Evolutionary conservation across 371 early-diverging fungal species (phyloP).

Genomic region (Mucor circinelloides): DNA sequence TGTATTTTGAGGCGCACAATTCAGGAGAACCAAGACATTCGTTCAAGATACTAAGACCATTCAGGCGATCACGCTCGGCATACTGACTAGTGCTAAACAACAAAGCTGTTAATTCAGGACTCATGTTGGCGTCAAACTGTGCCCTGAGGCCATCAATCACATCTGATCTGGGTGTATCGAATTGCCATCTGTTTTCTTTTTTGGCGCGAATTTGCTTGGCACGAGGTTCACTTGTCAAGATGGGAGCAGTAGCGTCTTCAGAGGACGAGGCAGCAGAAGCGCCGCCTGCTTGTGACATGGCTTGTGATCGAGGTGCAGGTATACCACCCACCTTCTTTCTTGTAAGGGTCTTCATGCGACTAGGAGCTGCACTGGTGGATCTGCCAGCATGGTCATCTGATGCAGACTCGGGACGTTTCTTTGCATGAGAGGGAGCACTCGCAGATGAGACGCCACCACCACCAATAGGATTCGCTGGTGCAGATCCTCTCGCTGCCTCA

Average conservation of each 20-base stretch:
- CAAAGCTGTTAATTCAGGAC: constrained; percentile 52
- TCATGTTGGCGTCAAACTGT: constrained; percentile 65
- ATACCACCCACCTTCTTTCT: constrained; percentile 23
- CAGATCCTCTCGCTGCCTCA: constrained; percentile 64
- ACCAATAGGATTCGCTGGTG: constrained; percentile 1
- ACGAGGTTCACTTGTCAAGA: constrained; percentile 66
- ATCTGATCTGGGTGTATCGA: constrained; percentile 77
- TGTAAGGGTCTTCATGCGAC: constrained; percentile 21
- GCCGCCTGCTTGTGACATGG: constrained; percentile 16
- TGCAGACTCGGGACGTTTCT: constrained; percentile 14
- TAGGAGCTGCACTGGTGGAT: constrained; percentile 8
- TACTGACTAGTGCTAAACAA: constrained; percentile 84
- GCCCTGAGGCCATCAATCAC: constrained; percentile 63
- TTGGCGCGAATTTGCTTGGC: constrained; percentile 73
- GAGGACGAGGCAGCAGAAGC: constrained; percentile 12
- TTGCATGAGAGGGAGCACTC: neutral
- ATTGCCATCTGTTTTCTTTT: constrained; percentile 78
- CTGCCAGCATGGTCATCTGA: constrained; percentile 4
- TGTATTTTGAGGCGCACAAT: constrained; percentile 43
- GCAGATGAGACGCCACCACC: neutral
- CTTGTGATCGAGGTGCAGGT: constrained; percentile 24
- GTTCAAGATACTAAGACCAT: constrained; percentile 68
- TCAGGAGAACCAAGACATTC: constrained; percentile 59
- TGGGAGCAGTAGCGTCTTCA: constrained; percentile 40
- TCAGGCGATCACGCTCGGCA: constrained; percentile 76